Base-by-base conservation (phyloP, 2,329 filamentous ascomycete genomes). In the Didymella segeticola region DNA sequence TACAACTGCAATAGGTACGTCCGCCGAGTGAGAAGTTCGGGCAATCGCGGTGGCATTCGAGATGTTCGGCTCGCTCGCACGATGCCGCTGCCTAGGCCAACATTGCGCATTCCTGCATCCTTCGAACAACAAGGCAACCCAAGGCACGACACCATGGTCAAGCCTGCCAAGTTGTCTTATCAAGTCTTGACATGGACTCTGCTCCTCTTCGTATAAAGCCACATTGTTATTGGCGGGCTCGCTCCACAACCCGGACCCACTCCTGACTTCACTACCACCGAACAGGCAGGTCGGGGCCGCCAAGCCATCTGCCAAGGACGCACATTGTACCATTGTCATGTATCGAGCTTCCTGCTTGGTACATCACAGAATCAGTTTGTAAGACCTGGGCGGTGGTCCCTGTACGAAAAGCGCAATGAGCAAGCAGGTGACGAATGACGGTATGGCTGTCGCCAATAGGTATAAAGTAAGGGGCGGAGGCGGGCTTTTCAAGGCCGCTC, bases 131-230 rank as follows among this genome's bases (percentile, higher is more conserved):
- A 36, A 53, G 57, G 56, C 46, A 57, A 42, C 48, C 23, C 61
- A 61, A 60, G 55, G 57, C 58, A 43, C 39, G 46, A 45, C 39
- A 39, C 19, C 34, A 43, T n/a, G 11, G 17, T 43, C 37, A 64
- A 66, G 63, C 56, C 45, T 56, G 61, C 63, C 63, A 66, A 66
- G 63, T 34, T 42, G 31, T 57, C 63, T 66, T 66, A 66, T 63
- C 63, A 63, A 53, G 59, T 60, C 63, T 66, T 66, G 53, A 61
- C 61, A 63, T 58, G 58, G 39, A 51, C 47, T 36, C 47, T 56
- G 49, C 50, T 52, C 45, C 53, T 43, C 58, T 63, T 59, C 56
- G 46, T 38, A 57, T 46, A 33, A 27, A 20, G 37, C 29, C 29
- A 33, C 29, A 27, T 45, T 31, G 30, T 39, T n/a, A 65, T 63